Evolutionary conservation across 148 eudicot genomes (phyloP), one percentile per base, ranked within the genome.

Genomic region (Rheum nobile): DNA sequence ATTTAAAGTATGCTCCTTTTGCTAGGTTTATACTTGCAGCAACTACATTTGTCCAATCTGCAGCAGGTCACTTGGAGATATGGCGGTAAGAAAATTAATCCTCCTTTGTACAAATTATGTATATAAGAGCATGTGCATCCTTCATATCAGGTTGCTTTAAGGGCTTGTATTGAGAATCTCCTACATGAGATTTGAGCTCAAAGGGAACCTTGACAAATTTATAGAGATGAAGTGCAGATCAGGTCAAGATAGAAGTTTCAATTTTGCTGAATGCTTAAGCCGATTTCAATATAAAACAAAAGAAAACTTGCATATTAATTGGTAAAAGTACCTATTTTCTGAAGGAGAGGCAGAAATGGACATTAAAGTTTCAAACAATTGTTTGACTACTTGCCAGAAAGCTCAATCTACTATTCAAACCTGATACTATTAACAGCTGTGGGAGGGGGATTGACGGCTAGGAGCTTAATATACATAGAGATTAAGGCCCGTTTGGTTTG

Each of bases 51-150:
- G 98, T 82, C 98, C 98, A 57, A 88, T 92, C 42, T 92, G 98
- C 75, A 90, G 98, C 93, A 90, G 90, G 79, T 90, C 98, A 4
- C 79, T 92, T 80, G 98, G 98, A 71, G 98, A 92, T 77, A 92
- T 92, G 98, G 88, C 96, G 84, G 98, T 92, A 85, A 84, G 92
- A 17, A 77, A 47, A 19, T 29, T 69, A 44, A n/a, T 50, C n/a
- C 65, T 35, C 70, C 1, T 59, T 59, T 22, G 32, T 65, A 13
- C 8, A 0, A 52, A 52, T 52, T 52, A n/a, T 21, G 26, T 52
- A 52, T 52, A 21, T 22, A 21, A 52, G n/a, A 52, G 10, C 57
- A 52, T 52, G 26, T n/a, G 24, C 57, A 21, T 52, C 57, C n/a
- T 52, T 52, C n/a, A 52, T 52, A 19, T n/a, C 55, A 48, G n/a